Percentiles rank a stretch among this genome's conserved stretches.
phyloP scores from a whole-genome alignment of 768 basidiomycete genomes.

The Omphalotus guepiniiformis region DNA sequence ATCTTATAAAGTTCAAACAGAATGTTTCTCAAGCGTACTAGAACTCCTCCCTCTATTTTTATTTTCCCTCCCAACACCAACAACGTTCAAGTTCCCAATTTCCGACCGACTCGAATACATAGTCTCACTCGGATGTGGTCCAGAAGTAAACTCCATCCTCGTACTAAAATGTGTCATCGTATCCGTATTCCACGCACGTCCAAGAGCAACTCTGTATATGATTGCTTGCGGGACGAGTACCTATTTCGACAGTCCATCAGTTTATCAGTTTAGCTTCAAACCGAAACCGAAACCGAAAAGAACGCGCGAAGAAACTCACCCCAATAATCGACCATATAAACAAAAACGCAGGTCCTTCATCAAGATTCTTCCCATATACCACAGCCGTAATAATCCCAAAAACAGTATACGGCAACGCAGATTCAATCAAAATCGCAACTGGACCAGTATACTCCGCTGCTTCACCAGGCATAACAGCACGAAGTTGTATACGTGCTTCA shows the following conservation, averaged over 20 bases:
- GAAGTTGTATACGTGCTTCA: neutral
- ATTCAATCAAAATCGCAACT: constrained; percentile 1
- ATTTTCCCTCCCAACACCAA: too few relatives aligned
- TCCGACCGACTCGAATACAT: too few relatives aligned
- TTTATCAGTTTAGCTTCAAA: neutral
- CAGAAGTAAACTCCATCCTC: neutral
- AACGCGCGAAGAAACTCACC: neutral
- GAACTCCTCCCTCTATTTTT: too few relatives aligned
- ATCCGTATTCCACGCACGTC: neutral
- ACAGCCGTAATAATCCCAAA: neutral
- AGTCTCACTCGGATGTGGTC: too few relatives aligned
- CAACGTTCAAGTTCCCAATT: too few relatives aligned
- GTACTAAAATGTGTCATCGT: neutral
- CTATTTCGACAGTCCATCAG: neutral
- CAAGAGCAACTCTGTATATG: neutral
- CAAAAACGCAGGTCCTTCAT: neutral
- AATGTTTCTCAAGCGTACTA: too few relatives aligned
- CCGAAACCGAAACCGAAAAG: neutral
- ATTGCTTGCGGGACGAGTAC: neutral
- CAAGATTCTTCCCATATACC: neutral
- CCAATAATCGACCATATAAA: neutral
- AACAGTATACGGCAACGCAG: neutral
- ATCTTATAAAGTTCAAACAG: too few relatives aligned
- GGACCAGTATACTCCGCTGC: neutral
- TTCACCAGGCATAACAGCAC: neutral